These are phyloP conservation scores for Botrytis elliptica DNA, from an alignment of 2,329 filamentous ascomycete species.

Conservation along the genomic window DNA sequence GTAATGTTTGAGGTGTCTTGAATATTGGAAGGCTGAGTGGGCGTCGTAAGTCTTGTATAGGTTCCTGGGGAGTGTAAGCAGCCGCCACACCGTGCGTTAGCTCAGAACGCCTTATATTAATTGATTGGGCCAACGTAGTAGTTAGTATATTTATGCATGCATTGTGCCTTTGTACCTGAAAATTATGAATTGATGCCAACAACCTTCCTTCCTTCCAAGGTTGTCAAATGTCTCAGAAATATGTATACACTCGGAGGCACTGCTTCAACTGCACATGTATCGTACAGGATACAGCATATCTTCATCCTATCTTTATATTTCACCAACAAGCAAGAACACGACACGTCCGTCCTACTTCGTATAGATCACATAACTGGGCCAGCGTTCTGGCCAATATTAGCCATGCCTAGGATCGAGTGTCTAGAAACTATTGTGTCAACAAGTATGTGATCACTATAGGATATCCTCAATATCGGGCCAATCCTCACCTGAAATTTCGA, in stretches of 20 bases:
- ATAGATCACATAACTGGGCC: not conserved
- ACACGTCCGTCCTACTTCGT: not conserved
- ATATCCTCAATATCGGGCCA: not conserved
- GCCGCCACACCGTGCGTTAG: constrained; percentile 5
- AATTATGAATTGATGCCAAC: not conserved
- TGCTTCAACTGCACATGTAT: too few species aligned
- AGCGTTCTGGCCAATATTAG: not conserved
- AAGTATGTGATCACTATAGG: not conserved
- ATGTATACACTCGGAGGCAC: not conserved
- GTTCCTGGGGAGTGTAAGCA: constrained; percentile 8
- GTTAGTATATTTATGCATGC: not conserved
- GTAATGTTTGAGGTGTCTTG: not conserved
- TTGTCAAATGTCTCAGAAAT: not conserved
- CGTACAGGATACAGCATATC: not conserved
- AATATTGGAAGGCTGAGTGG: not conserved
- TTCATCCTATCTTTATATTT: not conserved
- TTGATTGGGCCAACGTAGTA: constrained; percentile 4
- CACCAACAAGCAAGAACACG: not conserved
- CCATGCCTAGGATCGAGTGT: not conserved
- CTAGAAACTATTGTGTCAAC: not conserved
- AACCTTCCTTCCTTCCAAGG: not conserved
- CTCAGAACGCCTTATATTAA: not conserved
- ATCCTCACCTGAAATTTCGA: not conserved
- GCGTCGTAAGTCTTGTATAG: not conserved
- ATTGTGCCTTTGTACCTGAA: not conserved